Base-by-base conservation (phyloP, 441 rosid species). In the Biscutella auriculata region DNA sequence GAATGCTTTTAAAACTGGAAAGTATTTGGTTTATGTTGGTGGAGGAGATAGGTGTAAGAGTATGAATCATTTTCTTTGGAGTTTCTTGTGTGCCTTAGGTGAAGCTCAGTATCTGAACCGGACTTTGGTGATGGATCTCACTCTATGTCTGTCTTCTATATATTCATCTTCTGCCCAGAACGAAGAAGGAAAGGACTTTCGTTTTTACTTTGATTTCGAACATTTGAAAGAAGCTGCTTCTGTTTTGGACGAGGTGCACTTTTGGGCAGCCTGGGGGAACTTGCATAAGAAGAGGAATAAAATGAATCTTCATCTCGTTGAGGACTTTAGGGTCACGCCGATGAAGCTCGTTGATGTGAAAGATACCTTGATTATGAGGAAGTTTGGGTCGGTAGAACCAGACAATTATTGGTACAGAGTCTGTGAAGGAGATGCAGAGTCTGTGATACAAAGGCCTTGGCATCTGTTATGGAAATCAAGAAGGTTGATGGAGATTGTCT, bases 351-450 rank as follows among this genome's bases (percentile, higher is more conserved):
- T 69, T 8, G 79, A 61, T 11, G 81, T 84, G 15, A 76, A 75
- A 57, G 95, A 88, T 42, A 56, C 89, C 9, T 63, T 84, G 77
- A 80, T 92, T 19, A 78, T 92, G 91, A 81, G 96, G 62, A 92
- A 82, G 78, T 92, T 92, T 60, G 95, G 98, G 51, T 71, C 74
- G 1, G 94, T 83, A 2, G 95, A 92, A 66, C 95, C 95, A 6
- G 96, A 92, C 63, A 88, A 92, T 64, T 92, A 86, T 76, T 88
- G 96, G 96, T 92, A 88, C 57, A 80, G 94, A 45, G 95, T 86
- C 9, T 92, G 96, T 9, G 95, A 92, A 71, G 98, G 95, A 36
- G 98, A 92, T 68, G 77, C 94, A 6, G 98, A 92, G 53, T 80
- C 91, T 39, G 74, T 76, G 13, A 67, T 92, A 46, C 77, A 79